These are phyloP conservation scores for Lepidium aucheri DNA, from an alignment of 345 rosid species.

Conservation along the genomic window DNA sequence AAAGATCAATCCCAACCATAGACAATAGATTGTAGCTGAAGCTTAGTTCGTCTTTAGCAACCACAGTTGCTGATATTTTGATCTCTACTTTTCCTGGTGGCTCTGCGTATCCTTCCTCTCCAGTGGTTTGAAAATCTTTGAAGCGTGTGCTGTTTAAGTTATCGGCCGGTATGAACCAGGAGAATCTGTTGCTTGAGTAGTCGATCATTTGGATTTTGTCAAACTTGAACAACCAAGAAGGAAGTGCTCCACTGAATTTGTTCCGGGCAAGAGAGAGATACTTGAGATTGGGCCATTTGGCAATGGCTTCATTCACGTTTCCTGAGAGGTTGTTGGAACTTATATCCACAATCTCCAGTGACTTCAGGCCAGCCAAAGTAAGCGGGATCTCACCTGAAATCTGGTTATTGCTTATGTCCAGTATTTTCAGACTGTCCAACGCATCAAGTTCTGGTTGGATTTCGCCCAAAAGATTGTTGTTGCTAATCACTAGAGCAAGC, in stretches of 20 bases:
- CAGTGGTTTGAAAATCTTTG: constrained; percentile 38
- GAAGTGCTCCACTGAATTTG: constrained; percentile 67
- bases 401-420: constrained; percentile 71
- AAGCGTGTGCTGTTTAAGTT: constrained; percentile 55
- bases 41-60: constrained; percentile 45
- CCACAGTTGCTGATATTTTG: constrained; percentile 38
- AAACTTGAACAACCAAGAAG: constrained; percentile 72
- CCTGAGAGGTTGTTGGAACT: constrained; percentile 83
- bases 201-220: constrained; percentile 64
- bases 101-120: constrained; percentile 13
- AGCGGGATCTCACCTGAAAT: constrained; percentile 85
- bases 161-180: constrained; percentile 67
- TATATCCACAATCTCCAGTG: constrained; percentile 80
- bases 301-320: constrained; percentile 66
- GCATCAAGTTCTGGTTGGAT: constrained; percentile 94
- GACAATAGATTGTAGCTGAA: constrained; percentile 49
- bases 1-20: constrained; percentile 64
- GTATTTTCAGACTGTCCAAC: constrained; percentile 62
- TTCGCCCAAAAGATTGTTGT: constrained; percentile 77
- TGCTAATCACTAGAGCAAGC: constrained; percentile 56
- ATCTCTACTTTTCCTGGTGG: constrained; percentile 34
- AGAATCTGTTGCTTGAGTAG: constrained; percentile 72
- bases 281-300: constrained; percentile 76
- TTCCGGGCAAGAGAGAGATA: constrained; percentile 72
- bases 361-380: constrained; percentile 79